A percentile compares a stretch with the other conserved stretches of the same genome.
Conservation (phyloP, 257 asterid genomes). For the Nicotiana otophora region DNA sequence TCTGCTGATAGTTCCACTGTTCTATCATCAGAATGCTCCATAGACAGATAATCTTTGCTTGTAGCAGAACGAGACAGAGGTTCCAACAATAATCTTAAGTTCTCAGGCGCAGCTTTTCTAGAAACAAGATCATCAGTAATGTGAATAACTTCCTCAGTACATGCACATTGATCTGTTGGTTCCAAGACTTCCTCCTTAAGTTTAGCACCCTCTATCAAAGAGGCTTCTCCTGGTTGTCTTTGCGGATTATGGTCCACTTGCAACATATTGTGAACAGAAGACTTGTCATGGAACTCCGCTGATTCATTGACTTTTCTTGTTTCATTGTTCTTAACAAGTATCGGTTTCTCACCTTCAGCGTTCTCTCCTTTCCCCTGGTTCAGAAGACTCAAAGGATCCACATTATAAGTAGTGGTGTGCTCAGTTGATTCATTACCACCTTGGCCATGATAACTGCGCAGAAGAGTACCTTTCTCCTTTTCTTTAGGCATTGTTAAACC, state of each 20-base stretch:
- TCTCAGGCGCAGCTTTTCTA: constrained; percentile 20
- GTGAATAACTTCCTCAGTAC: constrained; percentile 22
- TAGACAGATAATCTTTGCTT: background rate
- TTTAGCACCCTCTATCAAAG: constrained; percentile 13
- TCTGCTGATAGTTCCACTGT: constrained; percentile 25
- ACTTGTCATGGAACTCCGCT: constrained; percentile 27
- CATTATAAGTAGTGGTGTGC: constrained; percentile 7
- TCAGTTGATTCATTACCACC: constrained; percentile 16
- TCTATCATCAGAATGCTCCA: constrained; percentile 24
- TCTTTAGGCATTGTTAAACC: constrained; percentile 12
- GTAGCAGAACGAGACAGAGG: constrained; percentile 31
- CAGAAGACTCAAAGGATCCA: constrained; percentile 11
- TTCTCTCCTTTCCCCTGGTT: constrained; percentile 19
- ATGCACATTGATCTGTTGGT: constrained; percentile 16
- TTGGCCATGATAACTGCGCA: constrained; percentile 19
- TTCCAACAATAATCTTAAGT: constrained; percentile 15
- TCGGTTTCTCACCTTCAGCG: constrained; percentile 18
- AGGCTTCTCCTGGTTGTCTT: background rate
- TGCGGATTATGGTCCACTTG: background rate
- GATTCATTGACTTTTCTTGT: constrained; percentile 35
- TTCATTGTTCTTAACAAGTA: constrained; percentile 26
- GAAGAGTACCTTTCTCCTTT: constrained; percentile 4
- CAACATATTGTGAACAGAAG: constrained; percentile 23
- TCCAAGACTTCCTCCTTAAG: constrained; percentile 19
- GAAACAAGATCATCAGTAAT: constrained; percentile 10